Evolutionary conservation across 2,329 filamentous ascomycete genomes (phyloP).

Genomic region (Colletotrichum somersetense): DNA sequence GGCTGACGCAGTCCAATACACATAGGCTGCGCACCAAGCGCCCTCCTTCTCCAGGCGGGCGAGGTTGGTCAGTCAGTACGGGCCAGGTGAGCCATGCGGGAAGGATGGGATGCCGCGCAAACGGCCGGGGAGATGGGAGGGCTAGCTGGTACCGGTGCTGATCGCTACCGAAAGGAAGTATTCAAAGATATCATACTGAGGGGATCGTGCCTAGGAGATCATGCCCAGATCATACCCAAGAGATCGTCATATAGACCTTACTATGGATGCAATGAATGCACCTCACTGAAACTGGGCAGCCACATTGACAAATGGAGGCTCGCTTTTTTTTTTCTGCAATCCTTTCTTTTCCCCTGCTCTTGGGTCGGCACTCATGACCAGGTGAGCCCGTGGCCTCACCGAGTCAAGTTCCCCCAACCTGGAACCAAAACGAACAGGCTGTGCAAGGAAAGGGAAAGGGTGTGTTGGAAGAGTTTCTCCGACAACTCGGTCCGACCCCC

Average conservation of each 20-base stretch:
- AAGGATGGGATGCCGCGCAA: slow-evolving; percentile 1
- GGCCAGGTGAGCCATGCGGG: slow-evolving; percentile 21
- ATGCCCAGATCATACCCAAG: background rate
- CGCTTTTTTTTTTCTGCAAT: background rate
- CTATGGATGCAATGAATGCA: no score
- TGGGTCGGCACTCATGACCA: slow-evolving; percentile 24
- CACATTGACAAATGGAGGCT: slow-evolving; percentile 6
- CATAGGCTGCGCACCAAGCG: no score
- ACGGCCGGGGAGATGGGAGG: background rate
- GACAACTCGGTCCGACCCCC: background rate
- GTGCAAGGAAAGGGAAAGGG: background rate
- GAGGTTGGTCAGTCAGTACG: background rate
- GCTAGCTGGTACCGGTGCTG: background rate
- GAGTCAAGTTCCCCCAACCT: slow-evolving; percentile 21
- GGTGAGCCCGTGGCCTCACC: background rate
- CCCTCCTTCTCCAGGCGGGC: no score
- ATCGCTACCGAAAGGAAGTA: no score
- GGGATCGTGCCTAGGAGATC: no score
- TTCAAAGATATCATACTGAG: background rate
- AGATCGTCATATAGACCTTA: slow-evolving; percentile 13
- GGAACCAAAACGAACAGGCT: slow-evolving; percentile 2
- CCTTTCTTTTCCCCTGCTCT: background rate
- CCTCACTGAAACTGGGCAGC: slow-evolving; percentile 32
- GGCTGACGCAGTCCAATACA: slow-evolving; percentile 8
- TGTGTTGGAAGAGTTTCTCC: slow-evolving; percentile 14